phyloP scores from a whole-genome alignment of 179 eudicot species.

The Camellia oleifera region DNA sequence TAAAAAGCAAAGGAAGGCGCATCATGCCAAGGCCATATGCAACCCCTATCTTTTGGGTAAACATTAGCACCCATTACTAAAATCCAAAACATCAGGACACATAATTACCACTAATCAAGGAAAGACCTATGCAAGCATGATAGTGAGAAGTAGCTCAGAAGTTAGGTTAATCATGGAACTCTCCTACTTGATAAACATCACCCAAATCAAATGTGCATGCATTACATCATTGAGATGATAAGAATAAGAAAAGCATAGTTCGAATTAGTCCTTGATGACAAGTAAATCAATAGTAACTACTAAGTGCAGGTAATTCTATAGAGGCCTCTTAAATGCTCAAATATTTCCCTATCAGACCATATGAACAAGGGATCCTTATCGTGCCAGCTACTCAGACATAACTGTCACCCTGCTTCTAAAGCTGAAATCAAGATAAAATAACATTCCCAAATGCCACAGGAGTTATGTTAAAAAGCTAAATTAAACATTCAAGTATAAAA shows the following conservation, averaged over 20 bases:
- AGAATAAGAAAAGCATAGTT: background rate
- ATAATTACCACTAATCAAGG: no score
- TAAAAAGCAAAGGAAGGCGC: no score
- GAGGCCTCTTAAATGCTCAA: conserved; percentile 28
- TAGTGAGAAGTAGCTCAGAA: background rate
- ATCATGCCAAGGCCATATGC: no score
- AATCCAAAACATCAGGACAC: no score
- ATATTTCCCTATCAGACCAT: conserved; percentile 53
- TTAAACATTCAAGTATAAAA: background rate
- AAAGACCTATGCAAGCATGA: background rate
- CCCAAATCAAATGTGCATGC: background rate
- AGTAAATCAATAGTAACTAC: background rate
- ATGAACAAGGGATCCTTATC: conserved; percentile 36
- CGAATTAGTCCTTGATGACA: background rate
- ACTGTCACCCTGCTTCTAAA: conserved; percentile 43
- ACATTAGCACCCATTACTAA: no score
- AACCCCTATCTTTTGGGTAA: no score
- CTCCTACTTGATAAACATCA: background rate
- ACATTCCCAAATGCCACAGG: conserved; percentile 32
- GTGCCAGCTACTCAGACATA: conserved; percentile 50
- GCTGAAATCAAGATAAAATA: conserved; percentile 40
- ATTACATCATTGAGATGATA: background rate
- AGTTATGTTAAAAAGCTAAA: conserved; percentile 23
- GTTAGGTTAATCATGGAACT: background rate
- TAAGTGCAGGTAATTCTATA: conserved; percentile 7